phyloP scores from a whole-genome alignment of 306 rosid genomes.

The Myrica gale region DNA sequence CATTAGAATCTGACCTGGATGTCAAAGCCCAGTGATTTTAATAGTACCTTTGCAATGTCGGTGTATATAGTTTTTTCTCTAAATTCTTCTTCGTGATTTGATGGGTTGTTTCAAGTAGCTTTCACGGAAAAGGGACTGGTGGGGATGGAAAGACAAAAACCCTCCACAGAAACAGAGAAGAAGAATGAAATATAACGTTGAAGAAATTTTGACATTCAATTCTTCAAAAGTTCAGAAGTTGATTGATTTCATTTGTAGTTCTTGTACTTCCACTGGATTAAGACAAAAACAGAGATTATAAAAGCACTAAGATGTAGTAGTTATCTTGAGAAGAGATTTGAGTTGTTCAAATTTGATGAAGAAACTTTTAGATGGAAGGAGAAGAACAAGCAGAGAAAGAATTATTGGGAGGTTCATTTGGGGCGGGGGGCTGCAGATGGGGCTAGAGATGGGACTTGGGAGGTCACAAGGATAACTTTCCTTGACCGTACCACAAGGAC shows the following conservation, averaged over 20 bases:
- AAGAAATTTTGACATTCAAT: constrained; percentile 15
- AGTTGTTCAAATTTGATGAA: background rate
- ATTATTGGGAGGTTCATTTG: background rate
- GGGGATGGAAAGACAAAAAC: constrained; percentile 16
- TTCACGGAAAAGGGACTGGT: constrained; percentile 32
- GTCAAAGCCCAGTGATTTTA: constrained; percentile 24
- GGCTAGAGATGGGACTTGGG: background rate
- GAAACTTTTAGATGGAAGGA: background rate
- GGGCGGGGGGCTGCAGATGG: background rate
- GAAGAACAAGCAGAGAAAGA: background rate
- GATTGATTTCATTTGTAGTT: background rate
- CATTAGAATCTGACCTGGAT: constrained; percentile 34
- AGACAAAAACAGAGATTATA: background rate
- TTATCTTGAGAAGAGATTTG: background rate
- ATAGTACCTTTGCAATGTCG: constrained; percentile 34
- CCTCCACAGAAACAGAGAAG: constrained; percentile 1
- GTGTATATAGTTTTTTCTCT: constrained; percentile 29
- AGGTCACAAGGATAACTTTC: constrained; percentile 39
- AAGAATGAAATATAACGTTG: background rate
- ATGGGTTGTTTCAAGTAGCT: constrained; percentile 49
- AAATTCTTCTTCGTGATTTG: constrained; percentile 19
- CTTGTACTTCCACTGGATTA: background rate
- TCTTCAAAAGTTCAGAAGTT: background rate
- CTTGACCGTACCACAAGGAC: constrained; percentile 44
- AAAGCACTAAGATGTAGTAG: background rate